Percentiles rank a stretch among this genome's conserved stretches.
Evolutionary conservation across 345 rosid genomes (phyloP).

Genomic region (Salix udensis): DNA sequence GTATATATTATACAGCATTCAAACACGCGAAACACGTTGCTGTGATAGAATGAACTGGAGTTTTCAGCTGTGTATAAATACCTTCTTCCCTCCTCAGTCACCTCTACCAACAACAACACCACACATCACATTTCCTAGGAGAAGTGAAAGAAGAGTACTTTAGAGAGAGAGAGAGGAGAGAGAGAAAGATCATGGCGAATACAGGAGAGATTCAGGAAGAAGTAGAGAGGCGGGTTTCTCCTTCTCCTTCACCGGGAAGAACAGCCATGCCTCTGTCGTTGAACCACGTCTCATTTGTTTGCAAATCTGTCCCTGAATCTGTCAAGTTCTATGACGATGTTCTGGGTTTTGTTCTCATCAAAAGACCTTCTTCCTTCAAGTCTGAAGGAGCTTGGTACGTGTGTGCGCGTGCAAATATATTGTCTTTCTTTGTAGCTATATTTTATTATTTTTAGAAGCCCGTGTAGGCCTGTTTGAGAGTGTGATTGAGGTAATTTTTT

Average conservation of each 20-base stretch:
- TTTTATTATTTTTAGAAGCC: no score
- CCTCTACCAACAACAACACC: neutral
- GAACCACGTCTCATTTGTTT: constrained; percentile 46
- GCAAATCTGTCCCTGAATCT: constrained; percentile 34
- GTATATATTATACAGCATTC: no score
- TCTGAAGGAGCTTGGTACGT: constrained; percentile 53
- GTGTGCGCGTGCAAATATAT: accelerated
- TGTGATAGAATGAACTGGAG: no score
- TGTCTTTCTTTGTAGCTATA: no score
- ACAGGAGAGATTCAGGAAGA: constrained; percentile 25
- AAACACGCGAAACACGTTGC: no score
- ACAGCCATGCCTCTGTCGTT: constrained; percentile 32
- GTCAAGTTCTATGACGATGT: constrained; percentile 44
- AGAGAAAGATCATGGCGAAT: constrained; percentile 26
- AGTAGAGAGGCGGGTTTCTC: constrained; percentile 16
- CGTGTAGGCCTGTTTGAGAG: no score
- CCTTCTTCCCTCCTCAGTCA: no score
- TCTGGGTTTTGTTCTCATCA: constrained; percentile 45
- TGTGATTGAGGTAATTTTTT: no score
- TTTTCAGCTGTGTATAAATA: neutral
- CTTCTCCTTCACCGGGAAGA: neutral
- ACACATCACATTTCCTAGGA: neutral
- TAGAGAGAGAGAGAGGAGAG: constrained; percentile 9
- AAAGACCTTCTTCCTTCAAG: constrained; percentile 48
- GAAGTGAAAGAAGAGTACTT: neutral